Evolutionary conservation across 345 rosid genomes (phyloP), one percentile per base, ranked within the genome.

Genomic region (Cardamine chenopodiifolia): DNA sequence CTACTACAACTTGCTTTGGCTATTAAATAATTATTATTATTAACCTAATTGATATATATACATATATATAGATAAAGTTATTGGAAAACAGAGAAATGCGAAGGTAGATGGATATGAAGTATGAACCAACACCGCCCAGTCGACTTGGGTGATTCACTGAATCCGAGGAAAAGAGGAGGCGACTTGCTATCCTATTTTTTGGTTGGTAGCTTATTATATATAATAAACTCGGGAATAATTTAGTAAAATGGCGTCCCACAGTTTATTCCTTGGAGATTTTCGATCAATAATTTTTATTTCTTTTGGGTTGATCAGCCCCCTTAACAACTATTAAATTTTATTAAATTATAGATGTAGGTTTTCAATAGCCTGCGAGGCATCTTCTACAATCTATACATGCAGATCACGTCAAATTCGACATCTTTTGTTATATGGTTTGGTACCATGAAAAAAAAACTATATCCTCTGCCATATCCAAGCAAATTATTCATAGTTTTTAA

Each of bases 101-200:
- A 62, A 52, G 47, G 15, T 32, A 11, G 31, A 26, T 52, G 69
- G 52, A 72, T 50, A 61, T 12, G 31, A 48, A 48, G 25, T 40
- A 47, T 48, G 75, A 59, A 59, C 58, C 76, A 71, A 56, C 74
- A 68, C 74, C 57, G 58, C 58, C 70, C 79, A 68, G 74, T 49
- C 70, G 58, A 76, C 65, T 69, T 76, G 74, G 79, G 47, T 17
- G 40, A 53, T 76, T 61, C 79, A 68, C 79, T 44, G 75, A 69
- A 76, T 69, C 25, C 79, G 58, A 75, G 62, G 68, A 67, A 56
- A 28, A 49, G 44, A 57, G 66, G 18, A 53, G 19, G 6, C 71
- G 18, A 65, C 40, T 73, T 73, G 72, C 18, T 48, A 34, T 45
- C 65, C 8, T 34, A 0, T 39, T 49, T 56, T 73, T 12, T 37